phyloP scores from a whole-genome alignment of 306 rosid species.

The Begonia fuchsioides region DNA sequence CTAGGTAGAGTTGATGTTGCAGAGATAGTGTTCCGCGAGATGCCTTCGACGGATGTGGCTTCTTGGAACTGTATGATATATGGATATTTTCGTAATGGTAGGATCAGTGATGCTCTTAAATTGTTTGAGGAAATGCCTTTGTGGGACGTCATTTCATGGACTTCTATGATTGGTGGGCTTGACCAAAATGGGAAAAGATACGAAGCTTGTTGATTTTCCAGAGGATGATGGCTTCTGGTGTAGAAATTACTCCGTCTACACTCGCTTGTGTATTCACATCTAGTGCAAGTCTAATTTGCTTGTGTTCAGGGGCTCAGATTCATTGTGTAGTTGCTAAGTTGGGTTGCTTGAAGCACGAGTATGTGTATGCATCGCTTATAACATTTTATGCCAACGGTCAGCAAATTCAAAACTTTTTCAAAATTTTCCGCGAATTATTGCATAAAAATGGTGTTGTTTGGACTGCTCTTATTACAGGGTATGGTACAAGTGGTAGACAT shows the following conservation, averaged over 20 bases:
- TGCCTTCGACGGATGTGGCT: constrained; percentile 53
- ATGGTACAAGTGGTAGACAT: constrained; percentile 35
- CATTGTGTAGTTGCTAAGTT: constrained; percentile 40
- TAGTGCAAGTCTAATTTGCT: constrained; percentile 30
- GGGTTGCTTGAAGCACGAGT: constrained; percentile 41
- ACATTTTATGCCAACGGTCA: constrained; percentile 58
- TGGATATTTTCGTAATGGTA: constrained; percentile 54
- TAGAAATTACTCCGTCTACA: constrained; percentile 26
- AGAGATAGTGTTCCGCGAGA: constrained; percentile 35
- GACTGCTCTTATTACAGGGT: constrained; percentile 78
- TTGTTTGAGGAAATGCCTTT: constrained; percentile 46
- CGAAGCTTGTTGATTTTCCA: constrained; percentile 43
- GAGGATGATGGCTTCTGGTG: constrained; percentile 35
- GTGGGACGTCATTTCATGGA: constrained; percentile 61
- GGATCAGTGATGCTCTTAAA: constrained; percentile 40
- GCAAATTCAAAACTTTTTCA: constrained; percentile 25
- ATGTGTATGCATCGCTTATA: constrained; percentile 49
- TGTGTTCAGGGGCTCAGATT: constrained; percentile 39
- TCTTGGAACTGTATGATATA: constrained; percentile 77
- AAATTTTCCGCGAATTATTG: constrained; percentile 27
- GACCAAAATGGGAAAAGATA: constrained; percentile 46
- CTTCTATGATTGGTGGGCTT: constrained; percentile 59
- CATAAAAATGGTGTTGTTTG: constrained; percentile 59
- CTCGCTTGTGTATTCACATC: constrained; percentile 58
- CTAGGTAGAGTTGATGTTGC: constrained; percentile 47